Base-by-base conservation (phyloP, 2,329 filamentous ascomycete species). In the Corniculantispora saksenae region DNA sequence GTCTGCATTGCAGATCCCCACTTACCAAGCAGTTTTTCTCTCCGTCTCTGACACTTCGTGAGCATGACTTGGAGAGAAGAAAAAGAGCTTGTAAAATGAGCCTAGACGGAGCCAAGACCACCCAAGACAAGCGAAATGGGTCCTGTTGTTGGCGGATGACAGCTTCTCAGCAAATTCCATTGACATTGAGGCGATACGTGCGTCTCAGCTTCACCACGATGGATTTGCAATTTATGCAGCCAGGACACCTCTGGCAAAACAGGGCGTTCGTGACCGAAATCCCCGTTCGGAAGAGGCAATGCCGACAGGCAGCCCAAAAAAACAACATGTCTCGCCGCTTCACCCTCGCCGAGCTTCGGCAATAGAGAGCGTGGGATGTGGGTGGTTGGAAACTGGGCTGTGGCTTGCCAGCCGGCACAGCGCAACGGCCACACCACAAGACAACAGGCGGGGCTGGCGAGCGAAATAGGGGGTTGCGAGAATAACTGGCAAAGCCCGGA, bases 1-100 rank as follows among this genome's bases (percentile, higher is more conserved):
- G 48, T 54, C 59, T 50, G 35, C 59, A 21, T 50, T 59, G 57
- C 57, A 19, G 23, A 23, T 54, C 48, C 12, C 59, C 59, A 61
- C 59, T 23, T 32, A 40, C 59, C 23, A 23, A 23, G 23, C 48
- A 17, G 47, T 43, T 51, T 25, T 61, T 21, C 12, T 51, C 32
- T 9, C 19, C 12, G 25, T 38, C 51, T 55, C 29, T 3, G 45
- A 48, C 45, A 55, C 51, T 5, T 32, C 38, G 51, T 21, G 27
- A 38, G 51, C n/a, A 25, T 51, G 48, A 27, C 48, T 5, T 29
- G 48, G 3, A 51, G 13, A 51, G 25, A 51, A 51, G 15, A 51
- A 23, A 15, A 25, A 25, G 29, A 17, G 25, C 48, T 19, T 27
- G 48, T 51, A 27, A 43, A 29, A 38, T 38, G 51, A 38, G 51